phyloP scores from a whole-genome alignment of 805 yeast species.

The Torulaspora maleeae region DNA sequence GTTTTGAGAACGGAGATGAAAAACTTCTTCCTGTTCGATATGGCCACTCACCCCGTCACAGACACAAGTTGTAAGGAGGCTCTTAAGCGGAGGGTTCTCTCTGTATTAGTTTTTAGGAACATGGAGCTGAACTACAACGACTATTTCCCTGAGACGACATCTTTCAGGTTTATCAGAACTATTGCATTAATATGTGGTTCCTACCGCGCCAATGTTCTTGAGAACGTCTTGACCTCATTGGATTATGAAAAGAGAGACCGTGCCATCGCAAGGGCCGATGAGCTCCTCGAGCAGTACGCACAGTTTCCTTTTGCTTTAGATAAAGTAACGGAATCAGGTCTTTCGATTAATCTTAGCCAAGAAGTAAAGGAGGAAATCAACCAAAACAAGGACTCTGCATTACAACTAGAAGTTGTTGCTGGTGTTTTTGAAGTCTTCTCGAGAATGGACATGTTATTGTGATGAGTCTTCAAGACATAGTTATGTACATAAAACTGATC shows the following conservation, averaged over 20 bases:
- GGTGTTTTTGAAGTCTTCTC: slow-evolving; percentile 89
- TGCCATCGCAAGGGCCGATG: slow-evolving; percentile 93
- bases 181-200: slow-evolving; percentile 81
- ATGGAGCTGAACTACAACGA: slow-evolving; percentile 52
- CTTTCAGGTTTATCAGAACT: slow-evolving; percentile 69
- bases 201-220: slow-evolving; percentile 94
- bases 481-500: slow-evolving; percentile 2
- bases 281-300: slow-evolving; percentile 71
- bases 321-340: slow-evolving; percentile 56
- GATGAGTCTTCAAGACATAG: slow-evolving; percentile 16
- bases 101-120: slow-evolving; percentile 66
- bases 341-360: slow-evolving; percentile 61
- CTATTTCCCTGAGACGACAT: slow-evolving; percentile 64
- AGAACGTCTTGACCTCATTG: slow-evolving; percentile 71
- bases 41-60: slow-evolving; percentile 97
- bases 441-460: slow-evolving; percentile 85
- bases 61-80: slow-evolving; percentile 82
- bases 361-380: slow-evolving; percentile 44
- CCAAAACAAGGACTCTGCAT: slow-evolving; percentile 42
- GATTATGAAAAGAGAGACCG: slow-evolving; percentile 86
- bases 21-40: slow-evolving; percentile 89
- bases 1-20: slow-evolving; percentile 92
- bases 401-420: slow-evolving; percentile 83
- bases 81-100: slow-evolving; percentile 66
- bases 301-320: slow-evolving; percentile 73